These are phyloP conservation scores for Annona squamosa DNA, from an alignment of 164 flowering plant genomes.

Conservation along the genomic window DNA sequence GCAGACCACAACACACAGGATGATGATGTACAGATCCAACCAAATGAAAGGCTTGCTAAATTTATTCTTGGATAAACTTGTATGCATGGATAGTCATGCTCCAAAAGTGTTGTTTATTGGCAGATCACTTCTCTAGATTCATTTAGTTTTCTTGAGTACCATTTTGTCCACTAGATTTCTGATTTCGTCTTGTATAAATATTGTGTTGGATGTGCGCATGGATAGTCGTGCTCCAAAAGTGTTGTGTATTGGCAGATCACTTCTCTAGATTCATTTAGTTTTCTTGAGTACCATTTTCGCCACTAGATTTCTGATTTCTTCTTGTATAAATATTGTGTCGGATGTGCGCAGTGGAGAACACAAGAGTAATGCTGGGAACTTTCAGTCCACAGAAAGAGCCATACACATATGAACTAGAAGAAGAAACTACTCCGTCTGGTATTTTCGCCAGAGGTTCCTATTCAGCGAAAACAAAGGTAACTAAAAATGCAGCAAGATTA, in stretches of 20 bases:
- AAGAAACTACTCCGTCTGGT: conserved; percentile 47
- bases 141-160: not conserved
- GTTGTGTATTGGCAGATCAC: not conserved
- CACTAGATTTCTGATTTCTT: no score
- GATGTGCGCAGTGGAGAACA: conserved; percentile 34
- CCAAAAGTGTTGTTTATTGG: not conserved
- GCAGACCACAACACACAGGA: not conserved
- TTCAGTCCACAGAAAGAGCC: conserved; percentile 49
- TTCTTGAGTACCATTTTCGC: not conserved
- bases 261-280: not conserved
- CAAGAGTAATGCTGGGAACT: conserved; percentile 51
- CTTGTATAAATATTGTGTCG: not conserved
- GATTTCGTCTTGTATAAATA: not conserved
- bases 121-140: not conserved
- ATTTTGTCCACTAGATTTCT: not conserved
- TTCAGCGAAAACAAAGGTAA: conserved; percentile 46
- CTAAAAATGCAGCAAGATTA: not conserved
- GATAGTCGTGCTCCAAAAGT: not conserved
- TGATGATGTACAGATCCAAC: no score
- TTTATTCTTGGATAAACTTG: not conserved
- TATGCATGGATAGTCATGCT: not conserved
- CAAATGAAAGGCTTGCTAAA: no score
- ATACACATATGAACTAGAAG: conserved; percentile 35
- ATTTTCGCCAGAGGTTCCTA: conserved; percentile 47
- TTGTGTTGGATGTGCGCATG: not conserved